These are phyloP conservation scores for Malassezia arunalokei DNA, from an alignment of 1,284 basidiomycete species.

Conservation along the genomic window DNA sequence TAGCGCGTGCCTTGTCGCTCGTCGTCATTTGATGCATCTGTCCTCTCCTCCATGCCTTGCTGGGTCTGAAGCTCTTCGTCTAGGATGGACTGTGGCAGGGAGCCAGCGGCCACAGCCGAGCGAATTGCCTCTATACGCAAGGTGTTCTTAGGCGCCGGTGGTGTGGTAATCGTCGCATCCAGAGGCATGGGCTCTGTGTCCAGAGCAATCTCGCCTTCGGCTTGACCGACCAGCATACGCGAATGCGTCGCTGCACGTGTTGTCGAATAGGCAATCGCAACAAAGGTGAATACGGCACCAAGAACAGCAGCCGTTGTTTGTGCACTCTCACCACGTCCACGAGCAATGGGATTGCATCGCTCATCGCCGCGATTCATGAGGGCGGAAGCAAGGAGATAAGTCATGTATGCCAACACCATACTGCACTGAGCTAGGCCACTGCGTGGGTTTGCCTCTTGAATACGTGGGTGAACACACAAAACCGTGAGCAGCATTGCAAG, in stretches of 20 bases:
- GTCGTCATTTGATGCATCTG: constrained; percentile 65
- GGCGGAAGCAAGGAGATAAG: constrained; percentile 86
- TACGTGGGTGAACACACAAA: constrained; percentile 67
- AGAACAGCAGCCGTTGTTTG: constrained; percentile 77
- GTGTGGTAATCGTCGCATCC: constrained; percentile 52
- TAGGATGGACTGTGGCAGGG: constrained; percentile 82
- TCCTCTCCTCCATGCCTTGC: constrained; percentile 50
- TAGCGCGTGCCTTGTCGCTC: constrained; percentile 93
- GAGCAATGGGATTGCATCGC: constrained; percentile 75
- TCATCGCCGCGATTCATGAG: constrained; percentile 77
- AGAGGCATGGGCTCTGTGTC: constrained; percentile 37
- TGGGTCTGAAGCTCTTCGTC: constrained; percentile 55
- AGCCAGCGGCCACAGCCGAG: constrained; percentile 88
- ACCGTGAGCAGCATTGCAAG: constrained; percentile 69
- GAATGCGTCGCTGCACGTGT: constrained; percentile 89
- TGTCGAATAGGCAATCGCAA: constrained; percentile 95
- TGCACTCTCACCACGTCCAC: constrained; percentile 56
- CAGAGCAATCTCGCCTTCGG: constrained; percentile 46
- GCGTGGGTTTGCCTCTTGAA: constrained; percentile 86
- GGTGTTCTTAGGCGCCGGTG: constrained; percentile 72
- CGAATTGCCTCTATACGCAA: constrained; percentile 87
- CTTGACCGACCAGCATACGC: constrained; percentile 67
- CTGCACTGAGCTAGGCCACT: constrained; percentile 88
- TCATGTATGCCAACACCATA: constrained; percentile 94
- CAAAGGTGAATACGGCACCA: constrained; percentile 88